Conservation (phyloP, 495 filamentous ascomycete species). For the Xylaria longipes region DNA sequence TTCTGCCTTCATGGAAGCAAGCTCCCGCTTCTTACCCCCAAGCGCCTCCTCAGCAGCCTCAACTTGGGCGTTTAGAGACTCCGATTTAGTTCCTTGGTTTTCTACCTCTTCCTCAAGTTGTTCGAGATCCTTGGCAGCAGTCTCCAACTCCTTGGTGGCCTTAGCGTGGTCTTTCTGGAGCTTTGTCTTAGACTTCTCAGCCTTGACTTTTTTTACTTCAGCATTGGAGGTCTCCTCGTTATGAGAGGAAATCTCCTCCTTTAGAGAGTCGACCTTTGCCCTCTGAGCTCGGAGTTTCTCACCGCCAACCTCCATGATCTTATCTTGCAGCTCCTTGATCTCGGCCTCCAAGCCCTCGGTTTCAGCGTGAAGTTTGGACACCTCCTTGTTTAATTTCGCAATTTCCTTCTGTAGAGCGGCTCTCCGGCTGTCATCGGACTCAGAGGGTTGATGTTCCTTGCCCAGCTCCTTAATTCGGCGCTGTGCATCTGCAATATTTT, state of each 20-base stretch:
- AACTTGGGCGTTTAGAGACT: conserved; percentile 72
- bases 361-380: conserved; percentile 79
- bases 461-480: conserved; percentile 82
- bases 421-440: conserved; percentile 76
- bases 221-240: conserved; percentile 82
- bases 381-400: conserved; percentile 72
- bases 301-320: conserved; percentile 97
- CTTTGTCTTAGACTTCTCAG: conserved; percentile 89
- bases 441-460: conserved; percentile 77
- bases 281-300: conserved; percentile 90
- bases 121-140: conserved; percentile 72
- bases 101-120: conserved; percentile 76
- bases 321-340: conserved; percentile 88
- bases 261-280: conserved; percentile 89
- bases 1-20: conserved; percentile 79
- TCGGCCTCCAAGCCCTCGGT: conserved; percentile 87
- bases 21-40: conserved; percentile 78
- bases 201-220: conserved; percentile 85
- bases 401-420: conserved; percentile 77
- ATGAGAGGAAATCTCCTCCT: conserved; percentile 81
- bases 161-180: conserved; percentile 79
- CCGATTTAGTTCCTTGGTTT: conserved; percentile 75
- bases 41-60: conserved; percentile 87
- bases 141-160: conserved; percentile 76
- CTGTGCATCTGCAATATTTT: conserved; percentile 83